Evolutionary conservation across 441 rosid species (phyloP).

Genomic region (Mallotus repandus): DNA sequence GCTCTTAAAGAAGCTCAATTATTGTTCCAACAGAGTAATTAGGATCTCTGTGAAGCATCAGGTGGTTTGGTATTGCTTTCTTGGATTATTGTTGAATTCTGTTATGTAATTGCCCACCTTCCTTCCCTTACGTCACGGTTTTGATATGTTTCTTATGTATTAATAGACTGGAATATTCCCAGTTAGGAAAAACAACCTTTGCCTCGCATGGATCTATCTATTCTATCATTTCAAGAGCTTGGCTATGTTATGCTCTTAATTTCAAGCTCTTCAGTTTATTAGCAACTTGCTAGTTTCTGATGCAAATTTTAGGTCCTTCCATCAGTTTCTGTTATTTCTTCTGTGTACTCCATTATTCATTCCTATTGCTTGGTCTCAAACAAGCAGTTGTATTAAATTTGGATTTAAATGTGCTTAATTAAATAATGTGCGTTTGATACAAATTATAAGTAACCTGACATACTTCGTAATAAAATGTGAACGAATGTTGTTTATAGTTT

Average conservation of each 20-base stretch:
- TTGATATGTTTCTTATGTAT: slow-evolving; percentile 41
- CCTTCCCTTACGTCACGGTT: slow-evolving; percentile 27
- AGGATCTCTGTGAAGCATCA: slow-evolving; percentile 35
- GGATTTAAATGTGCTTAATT: too few species aligned
- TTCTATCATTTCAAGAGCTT: slow-evolving; percentile 17
- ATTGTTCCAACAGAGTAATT: slow-evolving; percentile 26
- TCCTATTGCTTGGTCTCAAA: too few species aligned
- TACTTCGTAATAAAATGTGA: too few species aligned
- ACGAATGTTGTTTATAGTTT: too few species aligned
- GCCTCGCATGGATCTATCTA: slow-evolving; percentile 26
- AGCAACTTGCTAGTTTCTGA: slow-evolving; percentile 13
- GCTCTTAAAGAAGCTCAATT: slow-evolving; percentile 33
- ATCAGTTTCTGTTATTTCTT: too few species aligned
- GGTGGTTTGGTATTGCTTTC: slow-evolving; percentile 33
- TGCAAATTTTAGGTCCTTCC: neutral
- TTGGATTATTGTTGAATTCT: slow-evolving; percentile 35
- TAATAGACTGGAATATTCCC: slow-evolving; percentile 32
- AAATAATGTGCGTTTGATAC: too few species aligned
- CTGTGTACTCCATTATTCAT: too few species aligned
- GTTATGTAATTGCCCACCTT: slow-evolving; percentile 29
- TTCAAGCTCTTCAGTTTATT: neutral
- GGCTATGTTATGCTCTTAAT: slow-evolving; percentile 2
- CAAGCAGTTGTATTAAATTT: too few species aligned
- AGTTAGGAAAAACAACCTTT: slow-evolving; percentile 23
- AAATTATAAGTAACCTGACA: too few species aligned